Evolutionary conservation across 306 rosid species (phyloP), one percentile per base, ranked within the genome.

Genomic region (Crotalaria pallida): DNA sequence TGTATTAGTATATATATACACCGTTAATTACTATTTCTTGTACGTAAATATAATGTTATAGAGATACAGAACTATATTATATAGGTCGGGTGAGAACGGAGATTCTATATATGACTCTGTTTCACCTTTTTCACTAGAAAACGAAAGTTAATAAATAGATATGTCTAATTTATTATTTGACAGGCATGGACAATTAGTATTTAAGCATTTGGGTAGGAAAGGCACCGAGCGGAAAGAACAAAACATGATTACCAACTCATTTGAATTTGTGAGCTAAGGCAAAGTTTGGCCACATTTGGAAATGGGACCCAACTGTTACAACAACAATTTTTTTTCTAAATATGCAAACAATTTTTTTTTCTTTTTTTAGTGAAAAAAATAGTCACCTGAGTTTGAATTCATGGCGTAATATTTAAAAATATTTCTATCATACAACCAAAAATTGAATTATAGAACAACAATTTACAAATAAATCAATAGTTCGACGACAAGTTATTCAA

Each of bases 201-300:
- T 72, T 22, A 64, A 49, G 38, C 45, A 22, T 19, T 21, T 62
- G 62, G 34, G 41, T 27, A 45, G 58, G 58, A 61, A 53, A 60
- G 65, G 22, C 6, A 3, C 12, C 5, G 62, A 16, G 79, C 44
- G 61, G 69, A 65, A 43, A 61, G 64, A 70, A 78, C 81, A 78
- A 77, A 82, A 65, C 27, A 36, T 0, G 77, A 72, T 72, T 62
- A 83, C 82, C 87, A 81, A 83, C 87, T 75, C 36, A 67, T 83
- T 83, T 83, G 90, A 85, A 88, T 68, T 81, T 81, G 49, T 77
- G 85, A 81, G 79, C 75, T 77, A 58, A 74, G 86, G 85, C 64
- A 73, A 74, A 71, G 9, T 80, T 81, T 79, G 85, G 86, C 79
- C 72, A 79, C 67, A 80, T 77, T 79, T 2, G 29, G 55, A 36